These are phyloP conservation scores for Calonectria hawksworthii DNA, from an alignment of 2,329 filamentous ascomycete species.

Conservation along the genomic window DNA sequence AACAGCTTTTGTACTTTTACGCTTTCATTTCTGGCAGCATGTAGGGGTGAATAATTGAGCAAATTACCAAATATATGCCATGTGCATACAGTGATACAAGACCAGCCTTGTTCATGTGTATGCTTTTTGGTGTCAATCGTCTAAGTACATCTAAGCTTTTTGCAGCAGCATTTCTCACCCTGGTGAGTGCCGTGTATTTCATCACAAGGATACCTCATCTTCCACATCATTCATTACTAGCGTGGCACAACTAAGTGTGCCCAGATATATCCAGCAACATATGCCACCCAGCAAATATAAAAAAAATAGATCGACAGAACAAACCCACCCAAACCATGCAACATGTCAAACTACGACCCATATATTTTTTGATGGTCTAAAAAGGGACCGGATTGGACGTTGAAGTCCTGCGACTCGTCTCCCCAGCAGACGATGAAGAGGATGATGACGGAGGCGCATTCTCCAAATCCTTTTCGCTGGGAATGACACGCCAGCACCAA, in stretches of 20 bases:
- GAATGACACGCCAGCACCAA: slow-evolving; percentile 87
- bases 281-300: not conserved
- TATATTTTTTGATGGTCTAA: slow-evolving; percentile 25
- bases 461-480: slow-evolving; percentile 62
- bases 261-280: not conserved
- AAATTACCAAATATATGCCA: not conserved
- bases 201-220: not conserved
- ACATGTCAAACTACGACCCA: not conserved
- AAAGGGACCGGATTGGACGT: slow-evolving; percentile 37
- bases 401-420: slow-evolving; percentile 39
- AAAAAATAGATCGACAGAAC: not conserved
- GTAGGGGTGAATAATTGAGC: not conserved
- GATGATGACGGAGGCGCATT: slow-evolving; percentile 44
- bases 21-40: not conserved
- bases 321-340: not conserved
- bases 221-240: slow-evolving; percentile 25
- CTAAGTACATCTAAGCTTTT: not conserved
- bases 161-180: not conserved
- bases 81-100: not conserved
- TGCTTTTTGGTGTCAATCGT: not conserved
- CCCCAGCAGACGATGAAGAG: slow-evolving; percentile 40
- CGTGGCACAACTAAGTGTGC: not conserved
- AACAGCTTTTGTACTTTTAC: slow-evolving; percentile 35
- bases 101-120: not conserved
- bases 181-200: not conserved